Percentiles rank a stretch among this genome's conserved stretches.
phyloP scores from a whole-genome alignment of 23 red algal genomes.

The Rhodosorus marinus region DNA sequence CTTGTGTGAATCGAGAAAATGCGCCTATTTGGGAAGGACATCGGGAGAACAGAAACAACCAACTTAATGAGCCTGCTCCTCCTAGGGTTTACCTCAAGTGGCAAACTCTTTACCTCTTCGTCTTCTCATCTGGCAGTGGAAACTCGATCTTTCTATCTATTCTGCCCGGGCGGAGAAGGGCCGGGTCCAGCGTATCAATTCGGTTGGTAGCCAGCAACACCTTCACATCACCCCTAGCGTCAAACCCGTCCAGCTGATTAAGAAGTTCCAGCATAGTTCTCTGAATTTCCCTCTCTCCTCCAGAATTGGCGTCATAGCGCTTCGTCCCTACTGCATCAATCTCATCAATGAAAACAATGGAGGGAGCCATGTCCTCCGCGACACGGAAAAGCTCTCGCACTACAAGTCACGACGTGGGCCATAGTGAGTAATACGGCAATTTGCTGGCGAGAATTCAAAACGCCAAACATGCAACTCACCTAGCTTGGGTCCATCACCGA shows the following conservation, averaged over 20 bases:
- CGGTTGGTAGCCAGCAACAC: conserved; percentile 92
- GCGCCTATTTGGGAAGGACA: too few species aligned
- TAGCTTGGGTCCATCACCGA: conserved; percentile 98
- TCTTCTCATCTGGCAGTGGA: conserved; percentile 98
- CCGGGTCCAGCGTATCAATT: conserved; percentile 94
- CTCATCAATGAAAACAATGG: conserved; percentile 99
- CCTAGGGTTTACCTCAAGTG: too few species aligned
- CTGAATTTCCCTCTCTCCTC: conserved; percentile 98
- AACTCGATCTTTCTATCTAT: conserved; percentile 99
- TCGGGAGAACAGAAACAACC: too few species aligned
- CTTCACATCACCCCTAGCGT: conserved; percentile 87
- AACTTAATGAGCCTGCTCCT: too few species aligned
- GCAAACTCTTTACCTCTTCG: too few species aligned
- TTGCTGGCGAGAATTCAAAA: too few species aligned
- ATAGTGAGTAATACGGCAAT: too few species aligned
- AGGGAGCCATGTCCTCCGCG: conserved; percentile 93
- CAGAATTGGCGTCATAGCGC: conserved; percentile 84
- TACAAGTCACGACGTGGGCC: too few species aligned
- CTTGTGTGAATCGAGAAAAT: conserved; percentile 93
- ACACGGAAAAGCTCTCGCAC: conserved; percentile 94
- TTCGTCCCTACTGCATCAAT: conserved; percentile 99
- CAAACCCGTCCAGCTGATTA: conserved; percentile 98
- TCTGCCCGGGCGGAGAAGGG: conserved; percentile 84
- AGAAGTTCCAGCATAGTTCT: conserved; percentile 97
- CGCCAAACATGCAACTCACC: too few species aligned